phyloP scores from a whole-genome alignment of 2,329 filamentous ascomycete genomes.

The Westerdykella sp. region DNA sequence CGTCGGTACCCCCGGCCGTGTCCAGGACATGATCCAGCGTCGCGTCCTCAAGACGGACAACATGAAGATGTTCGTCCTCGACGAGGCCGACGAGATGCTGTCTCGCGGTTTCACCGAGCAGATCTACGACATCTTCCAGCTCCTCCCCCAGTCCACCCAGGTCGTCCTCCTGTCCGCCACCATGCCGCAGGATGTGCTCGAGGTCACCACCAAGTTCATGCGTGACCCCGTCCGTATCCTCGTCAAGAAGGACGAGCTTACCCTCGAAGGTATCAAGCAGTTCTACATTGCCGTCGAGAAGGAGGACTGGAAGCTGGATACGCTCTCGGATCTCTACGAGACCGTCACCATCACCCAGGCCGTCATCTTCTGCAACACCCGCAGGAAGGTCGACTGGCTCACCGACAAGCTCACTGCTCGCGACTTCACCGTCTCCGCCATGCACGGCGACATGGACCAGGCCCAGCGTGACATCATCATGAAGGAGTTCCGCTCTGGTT shows the following conservation, averaged over 20 bases:
- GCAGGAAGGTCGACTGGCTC: conserved; percentile 99
- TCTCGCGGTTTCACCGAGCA: conserved; percentile 99
- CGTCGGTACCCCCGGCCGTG: conserved; percentile 95
- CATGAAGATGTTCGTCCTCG: conserved; percentile 99
- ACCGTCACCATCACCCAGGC: conserved; percentile 99
- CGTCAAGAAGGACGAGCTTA: conserved; percentile 99
- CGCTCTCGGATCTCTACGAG: conserved; percentile 97
- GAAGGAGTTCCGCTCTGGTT: conserved; percentile 99
- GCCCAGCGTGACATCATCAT: conserved; percentile 97
- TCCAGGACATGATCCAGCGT: conserved; percentile 99
- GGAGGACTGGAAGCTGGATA: conserved; percentile 99
- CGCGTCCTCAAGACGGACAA: conserved; percentile 92
- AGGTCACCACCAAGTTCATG: conserved; percentile 99
- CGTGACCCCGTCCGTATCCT: conserved; percentile 97
- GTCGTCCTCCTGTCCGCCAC: conserved; percentile 97
- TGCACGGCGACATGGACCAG: conserved; percentile 99
- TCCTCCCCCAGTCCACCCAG: conserved; percentile 95
- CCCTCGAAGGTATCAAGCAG: conserved; percentile 99
- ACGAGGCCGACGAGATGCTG: conserved; percentile 99
- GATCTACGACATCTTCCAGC: conserved; percentile 99
- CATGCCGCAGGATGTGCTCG: conserved; percentile 97
- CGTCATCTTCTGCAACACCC: conserved; percentile 99
- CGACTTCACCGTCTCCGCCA: conserved; percentile 98
- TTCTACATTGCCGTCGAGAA: conserved; percentile 99
- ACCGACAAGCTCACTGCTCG: conserved; percentile 97